These are phyloP conservation scores for Medicago arabica DNA, from an alignment of 306 rosid species.

Conservation along the genomic window DNA sequence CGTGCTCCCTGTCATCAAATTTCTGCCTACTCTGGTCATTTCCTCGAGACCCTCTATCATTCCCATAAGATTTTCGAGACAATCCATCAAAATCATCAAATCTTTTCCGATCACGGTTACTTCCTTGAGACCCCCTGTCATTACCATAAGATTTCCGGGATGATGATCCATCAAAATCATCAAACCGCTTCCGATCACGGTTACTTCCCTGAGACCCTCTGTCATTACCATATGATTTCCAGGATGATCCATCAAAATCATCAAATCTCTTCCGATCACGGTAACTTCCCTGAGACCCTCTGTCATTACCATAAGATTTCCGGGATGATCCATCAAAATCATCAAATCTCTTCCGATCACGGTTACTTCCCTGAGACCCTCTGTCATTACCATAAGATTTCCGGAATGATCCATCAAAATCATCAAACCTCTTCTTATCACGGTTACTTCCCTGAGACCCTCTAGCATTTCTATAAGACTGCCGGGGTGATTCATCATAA, in stretches of 20 bases:
- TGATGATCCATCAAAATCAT: constrained; percentile 34
- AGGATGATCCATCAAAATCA: constrained; percentile 52
- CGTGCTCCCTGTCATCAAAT: constrained; percentile 45
- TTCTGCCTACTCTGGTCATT: constrained; percentile 42
- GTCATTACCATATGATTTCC: constrained; percentile 42
- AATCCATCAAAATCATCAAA: constrained; percentile 53
- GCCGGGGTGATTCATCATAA: constrained; percentile 49
- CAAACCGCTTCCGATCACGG: constrained; percentile 40
- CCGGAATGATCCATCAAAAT: constrained; percentile 50
- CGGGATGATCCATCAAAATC: constrained; percentile 51
- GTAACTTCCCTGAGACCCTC: constrained; percentile 50
- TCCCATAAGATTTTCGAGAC: constrained; percentile 44
- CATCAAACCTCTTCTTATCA: constrained; percentile 45
- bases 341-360: constrained; percentile 43
- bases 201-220: constrained; percentile 47
- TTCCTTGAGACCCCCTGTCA: constrained; percentile 49
- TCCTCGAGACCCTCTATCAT: constrained; percentile 38
- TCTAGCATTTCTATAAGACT: constrained; percentile 47
- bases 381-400: constrained; percentile 48
- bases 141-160: constrained; percentile 23
- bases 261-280: constrained; percentile 46
- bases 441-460: constrained; percentile 50
- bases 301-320: constrained; percentile 45
- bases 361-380: constrained; percentile 49
- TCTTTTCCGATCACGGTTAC: constrained; percentile 44